Conservation (phyloP, 2,329 filamentous ascomycete species). For the Neofusicoccum laricinum region DNA sequence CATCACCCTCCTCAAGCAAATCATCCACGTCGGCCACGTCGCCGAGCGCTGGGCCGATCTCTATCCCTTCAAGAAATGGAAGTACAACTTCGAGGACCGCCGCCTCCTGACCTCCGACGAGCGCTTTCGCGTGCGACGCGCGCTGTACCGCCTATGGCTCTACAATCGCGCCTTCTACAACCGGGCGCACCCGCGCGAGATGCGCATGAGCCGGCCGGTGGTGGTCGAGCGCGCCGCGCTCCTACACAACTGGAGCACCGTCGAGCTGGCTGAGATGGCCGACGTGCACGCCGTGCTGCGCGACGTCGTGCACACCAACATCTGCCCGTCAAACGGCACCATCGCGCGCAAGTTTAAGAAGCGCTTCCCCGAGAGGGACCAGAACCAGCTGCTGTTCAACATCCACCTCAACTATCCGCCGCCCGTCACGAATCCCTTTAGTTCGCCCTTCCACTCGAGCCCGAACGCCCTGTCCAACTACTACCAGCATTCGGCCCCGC, state of each 20-base stretch:
- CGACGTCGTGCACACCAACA: slow-evolving; percentile 55
- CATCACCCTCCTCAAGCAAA: slow-evolving; percentile 53
- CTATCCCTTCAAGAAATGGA: slow-evolving; percentile 65
- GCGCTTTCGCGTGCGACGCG: slow-evolving; percentile 52
- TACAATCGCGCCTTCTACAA: slow-evolving; percentile 59
- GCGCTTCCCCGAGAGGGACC: slow-evolving; percentile 49
- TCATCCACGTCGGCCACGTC: slow-evolving; percentile 52
- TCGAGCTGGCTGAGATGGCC: slow-evolving; percentile 57
- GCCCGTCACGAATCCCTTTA: slow-evolving; percentile 40
- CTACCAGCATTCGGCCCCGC: slow-evolving; percentile 28
- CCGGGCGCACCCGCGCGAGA: slow-evolving; percentile 48
- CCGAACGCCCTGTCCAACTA: slow-evolving; percentile 24
- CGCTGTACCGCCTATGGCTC: slow-evolving; percentile 61
- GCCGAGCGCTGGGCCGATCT: slow-evolving; percentile 59
- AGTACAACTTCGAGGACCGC: slow-evolving; percentile 53
- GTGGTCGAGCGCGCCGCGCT: slow-evolving; percentile 54
- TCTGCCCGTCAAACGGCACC: slow-evolving; percentile 61
- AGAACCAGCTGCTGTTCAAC: slow-evolving; percentile 52
- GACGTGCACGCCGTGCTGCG: slow-evolving; percentile 56
- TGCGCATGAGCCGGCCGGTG: slow-evolving; percentile 46
- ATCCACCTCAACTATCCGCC: slow-evolving; percentile 51
- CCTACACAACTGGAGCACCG: slow-evolving; percentile 57
- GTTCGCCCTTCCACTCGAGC: slow-evolving; percentile 29
- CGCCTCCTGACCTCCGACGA: slow-evolving; percentile 52
- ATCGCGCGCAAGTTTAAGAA: slow-evolving; percentile 59